Percentiles rank a stretch among this genome's conserved stretches.
These are phyloP conservation scores for Metahyphopichia silvanorum DNA, from an alignment of 805 yeast species.

Conservation along the genomic window DNA sequence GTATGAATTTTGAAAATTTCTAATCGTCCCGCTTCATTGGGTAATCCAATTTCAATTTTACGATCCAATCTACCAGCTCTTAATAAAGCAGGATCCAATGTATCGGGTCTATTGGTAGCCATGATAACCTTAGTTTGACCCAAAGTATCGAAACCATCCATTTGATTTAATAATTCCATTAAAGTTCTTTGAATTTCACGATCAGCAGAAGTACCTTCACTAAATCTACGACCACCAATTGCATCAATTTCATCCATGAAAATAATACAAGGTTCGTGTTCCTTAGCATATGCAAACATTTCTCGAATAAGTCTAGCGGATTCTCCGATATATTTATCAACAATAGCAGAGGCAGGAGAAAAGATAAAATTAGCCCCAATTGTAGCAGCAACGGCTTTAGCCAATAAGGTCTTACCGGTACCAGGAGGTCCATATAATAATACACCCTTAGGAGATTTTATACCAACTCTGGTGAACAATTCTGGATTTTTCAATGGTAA, in stretches of 20 bases:
- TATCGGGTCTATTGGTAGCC: conserved; percentile 99
- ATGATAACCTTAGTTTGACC: conserved; percentile 97
- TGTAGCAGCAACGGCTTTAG: conserved; percentile 98
- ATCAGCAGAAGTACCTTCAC: conserved; percentile 98
- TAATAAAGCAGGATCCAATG: conserved; percentile 92
- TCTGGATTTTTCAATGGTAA: conserved; percentile 96
- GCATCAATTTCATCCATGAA: conserved; percentile 99
- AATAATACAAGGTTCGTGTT: conserved; percentile 96
- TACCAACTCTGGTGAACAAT: conserved; percentile 90
- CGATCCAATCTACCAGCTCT: conserved; percentile 98
- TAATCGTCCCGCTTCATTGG: conserved; percentile 92
- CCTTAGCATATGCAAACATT: conserved; percentile 97
- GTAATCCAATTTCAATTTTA: conserved; percentile 91
- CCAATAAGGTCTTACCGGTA: conserved; percentile 93
- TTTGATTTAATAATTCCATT: conserved; percentile 94
- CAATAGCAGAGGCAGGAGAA: conserved; percentile 98
- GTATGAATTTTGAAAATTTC: conserved; percentile 95
- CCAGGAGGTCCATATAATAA: conserved; percentile 98
- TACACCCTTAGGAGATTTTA: conserved; percentile 98
- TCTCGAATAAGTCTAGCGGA: conserved; percentile 95
- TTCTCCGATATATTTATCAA: conserved; percentile 97
- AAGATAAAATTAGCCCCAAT: conserved; percentile 97
- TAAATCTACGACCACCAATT: conserved; percentile 95
- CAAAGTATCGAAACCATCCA: conserved; percentile 96
- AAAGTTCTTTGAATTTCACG: conserved; percentile 97